Percentiles rank a stretch among this genome's conserved stretches.
phyloP scores from a whole-genome alignment of 495 filamentous ascomycete genomes.

The Pyronema domesticum region DNA sequence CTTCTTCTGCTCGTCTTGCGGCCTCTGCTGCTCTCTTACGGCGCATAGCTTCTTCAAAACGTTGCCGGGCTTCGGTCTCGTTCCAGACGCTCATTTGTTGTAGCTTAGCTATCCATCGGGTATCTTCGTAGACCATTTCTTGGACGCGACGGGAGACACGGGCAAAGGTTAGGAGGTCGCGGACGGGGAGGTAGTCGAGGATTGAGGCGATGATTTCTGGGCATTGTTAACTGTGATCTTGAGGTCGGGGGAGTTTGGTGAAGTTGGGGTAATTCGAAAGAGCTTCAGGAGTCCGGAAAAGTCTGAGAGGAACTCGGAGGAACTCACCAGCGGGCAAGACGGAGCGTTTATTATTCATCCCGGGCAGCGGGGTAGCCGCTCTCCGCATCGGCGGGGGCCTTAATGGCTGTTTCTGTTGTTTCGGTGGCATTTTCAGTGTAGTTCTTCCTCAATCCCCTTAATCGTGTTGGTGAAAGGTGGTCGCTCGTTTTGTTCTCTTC shows the following conservation, averaged over 20 bases:
- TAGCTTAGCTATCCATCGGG: constrained; percentile 74
- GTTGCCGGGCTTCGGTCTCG: constrained; percentile 62
- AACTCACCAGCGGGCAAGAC: constrained; percentile 16
- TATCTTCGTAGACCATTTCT: constrained; percentile 99
- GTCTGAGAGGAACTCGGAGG: background rate
- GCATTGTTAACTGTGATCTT: background rate
- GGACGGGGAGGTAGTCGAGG: constrained; percentile 69
- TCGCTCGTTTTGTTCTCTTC: too few relatives aligned
- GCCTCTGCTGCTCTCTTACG: constrained; percentile 45
- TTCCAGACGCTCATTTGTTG: constrained; percentile 83
- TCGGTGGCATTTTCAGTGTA: constrained; percentile 4
- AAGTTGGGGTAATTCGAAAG: background rate
- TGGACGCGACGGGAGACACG: constrained; percentile 71
- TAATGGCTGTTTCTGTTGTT: background rate
- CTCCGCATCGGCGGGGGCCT: constrained; percentile 2
- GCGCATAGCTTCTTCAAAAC: constrained; percentile 56
- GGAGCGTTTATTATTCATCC: constrained; percentile 4
- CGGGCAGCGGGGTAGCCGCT: constrained; percentile 3
- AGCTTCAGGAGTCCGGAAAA: background rate
- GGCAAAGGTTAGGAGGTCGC: constrained; percentile 73
- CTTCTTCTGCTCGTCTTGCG: constrained; percentile 35
- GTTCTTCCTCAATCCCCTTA: background rate
- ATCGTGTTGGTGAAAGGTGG: too few relatives aligned
- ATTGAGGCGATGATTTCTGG: constrained; percentile 76
- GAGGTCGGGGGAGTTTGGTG: background rate